Conservation (phyloP, 805 yeast genomes). For the Teunomyces funiuensis region DNA sequence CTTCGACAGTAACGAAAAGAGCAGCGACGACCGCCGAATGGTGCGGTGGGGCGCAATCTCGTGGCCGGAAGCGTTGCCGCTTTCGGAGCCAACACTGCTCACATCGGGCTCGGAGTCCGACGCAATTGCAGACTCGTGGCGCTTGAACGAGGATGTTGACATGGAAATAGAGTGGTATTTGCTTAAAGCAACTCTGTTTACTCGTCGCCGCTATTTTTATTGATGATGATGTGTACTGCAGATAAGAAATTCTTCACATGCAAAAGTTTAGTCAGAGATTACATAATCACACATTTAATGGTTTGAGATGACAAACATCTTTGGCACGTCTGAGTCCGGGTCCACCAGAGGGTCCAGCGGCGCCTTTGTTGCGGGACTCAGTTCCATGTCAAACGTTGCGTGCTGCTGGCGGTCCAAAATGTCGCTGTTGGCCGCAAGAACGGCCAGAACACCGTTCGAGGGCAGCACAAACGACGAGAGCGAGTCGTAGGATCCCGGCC, state of each 20-base stretch:
- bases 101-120: conserved; percentile 38
- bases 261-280: too few species aligned
- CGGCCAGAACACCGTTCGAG: conserved; percentile 6
- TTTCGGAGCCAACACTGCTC: conserved; percentile 11
- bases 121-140: conserved; percentile 34
- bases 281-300: conserved; percentile 5
- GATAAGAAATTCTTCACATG: too few species aligned
- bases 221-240: too few species aligned
- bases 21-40: conserved; percentile 53
- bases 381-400: conserved; percentile 1
- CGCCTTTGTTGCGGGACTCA: neutral
- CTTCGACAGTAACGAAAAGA: conserved; percentile 48
- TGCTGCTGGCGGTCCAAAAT: conserved; percentile 5
- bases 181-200: too few species aligned
- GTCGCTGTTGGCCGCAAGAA: conserved; percentile 8
- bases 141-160: conserved; percentile 25
- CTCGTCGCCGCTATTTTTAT: too few species aligned
- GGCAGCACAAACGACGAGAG: conserved; percentile 8
- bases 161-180: too few species aligned
- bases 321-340: conserved; percentile 7
- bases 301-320: conserved; percentile 11
- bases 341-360: neutral
- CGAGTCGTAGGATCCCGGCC: conserved; percentile 9
- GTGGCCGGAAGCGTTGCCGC: neutral
- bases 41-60: conserved; percentile 14